These are phyloP conservation scores for Pseudoturritis turrita DNA, from an alignment of 345 rosid species.

Conservation along the genomic window DNA sequence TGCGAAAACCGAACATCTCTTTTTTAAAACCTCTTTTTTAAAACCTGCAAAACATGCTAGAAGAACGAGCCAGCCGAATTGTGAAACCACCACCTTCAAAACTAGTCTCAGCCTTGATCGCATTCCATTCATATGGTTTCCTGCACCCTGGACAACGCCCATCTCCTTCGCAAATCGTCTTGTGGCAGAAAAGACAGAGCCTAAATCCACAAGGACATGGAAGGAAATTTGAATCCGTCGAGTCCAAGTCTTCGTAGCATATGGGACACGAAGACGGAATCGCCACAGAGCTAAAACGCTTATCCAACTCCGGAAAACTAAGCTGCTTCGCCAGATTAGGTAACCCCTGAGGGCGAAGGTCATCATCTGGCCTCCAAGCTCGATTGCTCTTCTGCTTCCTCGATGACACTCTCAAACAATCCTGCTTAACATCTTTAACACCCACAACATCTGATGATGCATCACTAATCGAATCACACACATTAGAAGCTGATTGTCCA, in stretches of 20 bases:
- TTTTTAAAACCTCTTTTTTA: constrained; percentile 71
- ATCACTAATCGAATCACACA: background rate
- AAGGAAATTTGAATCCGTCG: constrained; percentile 71
- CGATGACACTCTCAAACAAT: constrained; percentile 23
- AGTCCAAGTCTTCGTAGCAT: constrained; percentile 85
- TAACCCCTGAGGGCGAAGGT: constrained; percentile 66
- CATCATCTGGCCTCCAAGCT: constrained; percentile 90
- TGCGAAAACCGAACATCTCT: constrained; percentile 25
- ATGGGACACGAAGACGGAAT: constrained; percentile 61
- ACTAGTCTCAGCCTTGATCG: constrained; percentile 47
- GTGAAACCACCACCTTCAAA: constrained; percentile 52
- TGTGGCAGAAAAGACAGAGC: constrained; percentile 93
- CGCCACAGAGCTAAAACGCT: constrained; percentile 34
- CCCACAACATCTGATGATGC: constrained; percentile 23
- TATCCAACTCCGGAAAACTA: constrained; percentile 44
- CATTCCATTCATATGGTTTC: constrained; percentile 56
- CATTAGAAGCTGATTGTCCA: constrained; percentile 23
- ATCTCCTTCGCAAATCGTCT: constrained; percentile 85
- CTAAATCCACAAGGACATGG: constrained; percentile 89
- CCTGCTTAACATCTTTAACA: constrained; percentile 23
- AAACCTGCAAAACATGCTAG: constrained; percentile 80
- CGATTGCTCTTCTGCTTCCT: constrained; percentile 31
- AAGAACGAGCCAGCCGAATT: constrained; percentile 58
- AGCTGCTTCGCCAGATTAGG: constrained; percentile 73
- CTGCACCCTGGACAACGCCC: constrained; percentile 99